phyloP scores from a whole-genome alignment of 2,329 filamentous ascomycete species.

The Tolypocladium endophyticum region DNA sequence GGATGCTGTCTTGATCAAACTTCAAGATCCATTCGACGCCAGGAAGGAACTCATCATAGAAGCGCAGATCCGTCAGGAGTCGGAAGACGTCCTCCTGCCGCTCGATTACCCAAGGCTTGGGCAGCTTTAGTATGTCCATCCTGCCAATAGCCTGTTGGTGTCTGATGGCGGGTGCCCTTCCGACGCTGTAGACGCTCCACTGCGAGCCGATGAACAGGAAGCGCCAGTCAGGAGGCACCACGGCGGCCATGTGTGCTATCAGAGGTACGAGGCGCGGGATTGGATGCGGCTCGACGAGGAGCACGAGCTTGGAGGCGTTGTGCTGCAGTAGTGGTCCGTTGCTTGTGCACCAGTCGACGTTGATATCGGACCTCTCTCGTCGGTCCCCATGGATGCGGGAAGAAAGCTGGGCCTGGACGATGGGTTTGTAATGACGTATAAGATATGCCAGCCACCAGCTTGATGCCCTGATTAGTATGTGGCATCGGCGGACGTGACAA shows the following conservation, averaged over 20 bases:
- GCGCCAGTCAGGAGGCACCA: constrained; percentile 43
- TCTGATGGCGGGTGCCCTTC: constrained; percentile 33
- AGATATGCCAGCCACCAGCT: constrained; percentile 38
- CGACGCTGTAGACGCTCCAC: constrained; percentile 33
- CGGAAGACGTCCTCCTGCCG: constrained; percentile 37
- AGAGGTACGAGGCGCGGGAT: constrained; percentile 37
- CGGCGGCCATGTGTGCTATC: constrained; percentile 39
- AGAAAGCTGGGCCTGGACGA: constrained; percentile 26
- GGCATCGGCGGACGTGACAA: too few species aligned
- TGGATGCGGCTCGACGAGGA: constrained; percentile 39
- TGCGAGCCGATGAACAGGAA: constrained; percentile 42
- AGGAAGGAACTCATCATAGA: constrained; percentile 41
- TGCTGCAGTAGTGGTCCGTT: constrained; percentile 23
- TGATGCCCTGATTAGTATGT: background rate
- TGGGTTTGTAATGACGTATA: constrained; percentile 31
- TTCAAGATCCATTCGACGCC: constrained; percentile 43
- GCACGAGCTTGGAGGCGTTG: constrained; percentile 39
- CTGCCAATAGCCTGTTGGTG: constrained; percentile 40
- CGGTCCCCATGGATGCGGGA: constrained; percentile 27
- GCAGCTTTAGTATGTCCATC: constrained; percentile 38
- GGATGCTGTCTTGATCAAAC: constrained; percentile 44
- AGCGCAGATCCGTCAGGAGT: constrained; percentile 37
- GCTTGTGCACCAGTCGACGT: constrained; percentile 25
- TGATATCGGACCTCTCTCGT: constrained; percentile 27
- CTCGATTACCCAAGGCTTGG: constrained; percentile 34